These are phyloP conservation scores for Mucor irregularis DNA, from an alignment of 371 early-diverging fungal species.

Conservation along the genomic window DNA sequence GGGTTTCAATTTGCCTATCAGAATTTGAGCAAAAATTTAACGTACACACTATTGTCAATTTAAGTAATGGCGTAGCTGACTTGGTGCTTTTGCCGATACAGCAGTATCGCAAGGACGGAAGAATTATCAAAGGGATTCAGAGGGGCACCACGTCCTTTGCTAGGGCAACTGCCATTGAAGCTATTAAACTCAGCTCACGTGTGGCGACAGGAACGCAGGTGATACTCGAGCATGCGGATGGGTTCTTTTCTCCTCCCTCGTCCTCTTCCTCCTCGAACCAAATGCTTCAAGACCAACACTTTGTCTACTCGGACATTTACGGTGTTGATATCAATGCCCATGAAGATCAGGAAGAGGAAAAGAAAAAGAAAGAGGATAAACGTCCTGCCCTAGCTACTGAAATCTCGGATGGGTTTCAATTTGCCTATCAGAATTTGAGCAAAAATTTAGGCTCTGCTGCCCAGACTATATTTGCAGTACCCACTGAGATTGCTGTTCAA, in stretches of 20 bases:
- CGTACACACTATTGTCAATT: conserved; percentile 87
- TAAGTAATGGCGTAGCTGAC: conserved; percentile 92
- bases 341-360: neutral
- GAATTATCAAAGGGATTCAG: conserved; percentile 83
- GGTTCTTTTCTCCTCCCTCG: conserved; percentile 54
- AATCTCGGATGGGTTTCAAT: conserved; percentile 78
- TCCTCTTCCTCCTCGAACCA: neutral
- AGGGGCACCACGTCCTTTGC: conserved; percentile 89
- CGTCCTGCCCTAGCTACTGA: conserved; percentile 18
- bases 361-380: conserved; percentile 5
- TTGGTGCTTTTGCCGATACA: conserved; percentile 90
- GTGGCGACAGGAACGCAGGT: conserved; percentile 91
- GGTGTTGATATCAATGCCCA: neutral
- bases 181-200: conserved; percentile 84
- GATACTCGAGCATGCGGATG: conserved; percentile 90
- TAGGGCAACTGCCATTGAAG: conserved; percentile 86
- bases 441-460: conserved; percentile 80
- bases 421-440: conserved; percentile 77
- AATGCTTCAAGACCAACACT: conserved; percentile 8
- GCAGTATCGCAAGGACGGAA: conserved; percentile 92
- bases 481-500: conserved; percentile 71
- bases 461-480: conserved; percentile 88
- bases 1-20: conserved; percentile 84
- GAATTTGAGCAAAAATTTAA: conserved; percentile 74
- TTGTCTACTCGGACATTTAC: conserved; percentile 15